Evolutionary conservation across 257 asterid species (phyloP).

Genomic region (Pogostemon cablin): DNA sequence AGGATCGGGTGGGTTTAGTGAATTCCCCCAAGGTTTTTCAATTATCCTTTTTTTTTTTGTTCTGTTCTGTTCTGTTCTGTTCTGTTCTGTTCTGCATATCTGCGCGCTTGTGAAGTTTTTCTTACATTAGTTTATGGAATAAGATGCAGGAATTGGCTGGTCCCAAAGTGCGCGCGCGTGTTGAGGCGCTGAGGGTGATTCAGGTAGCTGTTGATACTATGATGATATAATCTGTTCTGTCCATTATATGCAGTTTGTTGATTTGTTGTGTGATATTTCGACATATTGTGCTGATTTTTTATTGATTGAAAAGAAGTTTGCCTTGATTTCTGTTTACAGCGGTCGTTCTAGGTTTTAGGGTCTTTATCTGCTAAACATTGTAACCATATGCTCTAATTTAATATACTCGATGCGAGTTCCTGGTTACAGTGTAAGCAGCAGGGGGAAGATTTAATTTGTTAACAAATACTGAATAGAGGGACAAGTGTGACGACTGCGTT

Average conservation of each 20-base stretch:
- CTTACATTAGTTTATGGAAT: slow-evolving; percentile 41
- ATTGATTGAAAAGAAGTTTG: background rate
- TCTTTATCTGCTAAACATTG: background rate
- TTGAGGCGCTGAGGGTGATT: slow-evolving; percentile 62
- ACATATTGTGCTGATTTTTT: slow-evolving; percentile 7
- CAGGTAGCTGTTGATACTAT: slow-evolving; percentile 50
- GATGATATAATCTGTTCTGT: background rate
- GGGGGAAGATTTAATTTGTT: background rate
- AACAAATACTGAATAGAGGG: too few relatives aligned
- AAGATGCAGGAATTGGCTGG: slow-evolving; percentile 76
- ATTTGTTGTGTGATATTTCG: background rate
- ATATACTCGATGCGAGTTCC: background rate
- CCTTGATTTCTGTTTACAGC: background rate
- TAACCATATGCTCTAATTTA: background rate
- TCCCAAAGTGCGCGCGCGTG: slow-evolving; percentile 69
- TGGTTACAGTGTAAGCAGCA: slow-evolving; percentile 11
- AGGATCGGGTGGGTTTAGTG: slow-evolving; percentile 77
- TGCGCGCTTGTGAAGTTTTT: slow-evolving; percentile 8
- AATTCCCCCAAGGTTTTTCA: slow-evolving; percentile 74
- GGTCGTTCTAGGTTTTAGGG: slow-evolving; percentile 13
- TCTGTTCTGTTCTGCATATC: background rate
- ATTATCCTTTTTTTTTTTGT: background rate
- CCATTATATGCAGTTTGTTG: too few relatives aligned
- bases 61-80: background rate
- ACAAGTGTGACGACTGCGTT: too few relatives aligned